Evolutionary conservation across 768 basidiomycete genomes (phyloP), one percentile per base, ranked within the genome.

Genomic region (Strobilomyces confusus): DNA sequence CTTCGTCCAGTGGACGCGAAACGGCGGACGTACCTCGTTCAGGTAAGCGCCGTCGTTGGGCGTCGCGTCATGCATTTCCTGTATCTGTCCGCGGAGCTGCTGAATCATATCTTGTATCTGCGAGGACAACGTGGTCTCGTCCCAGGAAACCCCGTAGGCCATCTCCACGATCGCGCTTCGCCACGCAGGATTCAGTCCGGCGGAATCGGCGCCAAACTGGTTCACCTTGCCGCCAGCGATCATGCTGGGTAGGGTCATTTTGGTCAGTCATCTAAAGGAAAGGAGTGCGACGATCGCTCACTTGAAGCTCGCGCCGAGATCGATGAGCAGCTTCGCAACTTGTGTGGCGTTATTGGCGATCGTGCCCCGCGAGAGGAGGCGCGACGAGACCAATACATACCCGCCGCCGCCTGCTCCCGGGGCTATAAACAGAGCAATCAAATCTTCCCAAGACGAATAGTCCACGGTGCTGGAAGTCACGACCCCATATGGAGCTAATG

Each of bases 151-250:
- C 13, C 51, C 47, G 13, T 40, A 51, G 1, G 4, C 0, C 13
- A 32, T 13, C 41, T 60, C 54, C 4, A 52, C 22, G 9, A 79
- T 40, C 1, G 77, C 71, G 15, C 71, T 66, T 15, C 80, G 69
- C 77, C 80, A 82, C 0, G 73, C 75, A 14, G 78, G 80, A 59
- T 79, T 73, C 23, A 79, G 55, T 15, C 75, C 79, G 11, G 67
- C 67, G 1, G 75, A 70, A 41, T 71, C 65, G 0, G 77, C 71
- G 19, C 71, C 12, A 7, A 66, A 44, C 63, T 32, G 64, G 59
- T 25, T 58, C 7, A 79, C 79, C 12, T 66, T 73, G 4, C 80
- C 79, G 1, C 80, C 80, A 5, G 66, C 74, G 17, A 80, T 60
- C 23, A 72, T 63, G 48, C 78, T 80, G 2, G 15, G 15, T n/a